Base-by-base conservation (phyloP, 495 filamentous ascomycete genomes). In the Penicillium argentinense region DNA sequence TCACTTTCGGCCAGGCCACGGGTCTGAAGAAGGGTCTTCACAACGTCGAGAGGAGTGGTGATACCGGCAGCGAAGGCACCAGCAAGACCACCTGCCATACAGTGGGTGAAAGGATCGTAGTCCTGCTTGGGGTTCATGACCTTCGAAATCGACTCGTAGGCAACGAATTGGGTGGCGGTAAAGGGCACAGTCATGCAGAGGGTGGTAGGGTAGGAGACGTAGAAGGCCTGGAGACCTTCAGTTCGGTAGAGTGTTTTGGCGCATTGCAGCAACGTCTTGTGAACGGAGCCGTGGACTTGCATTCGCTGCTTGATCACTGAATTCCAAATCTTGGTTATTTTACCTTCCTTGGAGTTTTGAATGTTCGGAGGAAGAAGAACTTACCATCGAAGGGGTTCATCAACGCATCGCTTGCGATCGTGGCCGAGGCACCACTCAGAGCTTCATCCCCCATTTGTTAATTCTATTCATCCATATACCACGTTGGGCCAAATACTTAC, bases 371-470 rank as follows among this genome's bases (percentile, higher is more conserved):
- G 2, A 33, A 29, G 3, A 6, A 30, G 24, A 28, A 63, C 80
- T 62, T 76, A 96, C 91, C 91, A 74, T 99, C 93, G 66, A 99
- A 99, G 22, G 93, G 93, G 66, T 97, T 99, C 93, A 99, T 99
- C 39, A 99, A 76, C 27, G 93, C 95, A 74, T 99, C 93, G 60
- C 90, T 96, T 25, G 90, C 89, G 60, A 97, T 96, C 0, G 93
- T 97, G 40, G 93, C 93, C 54, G 88, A 86, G 45, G 92, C 92
- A 62, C 93, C 93, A 63, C 90, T 95, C 40, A 87, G 80, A 27
- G 91, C 92, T 51, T 51, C 36, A 58, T 42, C 58, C 45, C 37
- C 14, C 9, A 21, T 3, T 22, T 36, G 39, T 55, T 33, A 54
- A 53, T 39, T 24, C 30, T 24, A 27, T 13, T 9, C 18, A 34